Base-by-base conservation (phyloP, 306 rosid species). In the Corylus heterophylla region DNA sequence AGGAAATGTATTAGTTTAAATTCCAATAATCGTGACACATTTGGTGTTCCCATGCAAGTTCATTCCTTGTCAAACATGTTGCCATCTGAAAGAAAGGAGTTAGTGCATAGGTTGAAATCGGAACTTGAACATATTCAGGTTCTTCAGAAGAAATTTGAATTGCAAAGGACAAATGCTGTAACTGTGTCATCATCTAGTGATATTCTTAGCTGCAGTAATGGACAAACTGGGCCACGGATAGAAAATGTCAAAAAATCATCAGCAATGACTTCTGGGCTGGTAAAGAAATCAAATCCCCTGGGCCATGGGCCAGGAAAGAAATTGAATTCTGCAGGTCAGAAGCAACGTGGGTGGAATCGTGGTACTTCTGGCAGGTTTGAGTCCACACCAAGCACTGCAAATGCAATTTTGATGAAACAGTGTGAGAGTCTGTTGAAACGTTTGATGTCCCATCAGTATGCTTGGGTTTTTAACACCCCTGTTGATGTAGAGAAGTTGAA, bases 401-500 rank as follows among this genome's bases (percentile, higher is more conserved):
- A 27, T 79, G 84, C 76, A 64, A 80, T 84, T 82, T 54, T 93
- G 82, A 93, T 88, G 87, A 91, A 91, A 77, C 97, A 91, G 76
- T 93, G 98, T 35, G 94, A 89, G 58, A 59, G 78, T 5, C 83
- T 93, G 77, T 79, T 93, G 86, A 88, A 87, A 83, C 80, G 88
- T 54, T 66, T 93, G 86, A 88, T 88, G 94, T 51, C 55, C 37
- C 94, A 91, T 68, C 89, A 86, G 86, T 74, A 78, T 87, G 84
- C 76, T 62, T 88, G 94, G 96, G 90, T 90, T 73, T 93, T 93
- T 83, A 86, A 84, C 31, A 54, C 86, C 59, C 97, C 98, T 80
- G 98, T 93, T 49, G 98, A 93, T 88, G 86, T 76, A 7, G 93
- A 78, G 79, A 86, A 89, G 86, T 79, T 93, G 85, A 93, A 93